A percentile compares a stretch with the other conserved stretches of the same genome.
These are phyloP conservation scores for Lachnum nothofagi DNA, from an alignment of 2,329 filamentous ascomycete genomes.

Conservation along the genomic window DNA sequence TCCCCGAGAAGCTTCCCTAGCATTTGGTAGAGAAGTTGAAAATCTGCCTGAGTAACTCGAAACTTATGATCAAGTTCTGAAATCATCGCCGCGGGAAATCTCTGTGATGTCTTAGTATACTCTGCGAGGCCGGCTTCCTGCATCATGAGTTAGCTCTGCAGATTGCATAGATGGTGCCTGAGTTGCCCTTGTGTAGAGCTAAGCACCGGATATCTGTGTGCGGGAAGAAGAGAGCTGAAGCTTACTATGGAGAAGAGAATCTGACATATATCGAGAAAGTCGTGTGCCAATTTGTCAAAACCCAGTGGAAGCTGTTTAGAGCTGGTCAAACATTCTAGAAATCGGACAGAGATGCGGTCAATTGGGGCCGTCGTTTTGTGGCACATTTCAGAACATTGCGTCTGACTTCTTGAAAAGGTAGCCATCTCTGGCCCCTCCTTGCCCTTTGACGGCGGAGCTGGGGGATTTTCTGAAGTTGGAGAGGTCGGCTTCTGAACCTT, in stretches of 20 bases:
- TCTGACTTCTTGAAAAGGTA: constrained; percentile 9
- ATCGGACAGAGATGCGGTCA: constrained; percentile 59
- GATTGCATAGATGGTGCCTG: too few relatives aligned
- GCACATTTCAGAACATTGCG: constrained; percentile 45
- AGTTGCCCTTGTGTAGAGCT: too few relatives aligned
- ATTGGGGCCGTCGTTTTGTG: constrained; percentile 54
- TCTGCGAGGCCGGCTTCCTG: constrained; percentile 61
- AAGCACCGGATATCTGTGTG: too few relatives aligned
- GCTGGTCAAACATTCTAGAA: constrained; percentile 58
- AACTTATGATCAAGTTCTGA: constrained; percentile 62
- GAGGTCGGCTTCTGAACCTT: too few relatives aligned
- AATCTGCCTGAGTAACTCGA: constrained; percentile 55
- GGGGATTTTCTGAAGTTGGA: too few relatives aligned
- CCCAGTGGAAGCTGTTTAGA: constrained; percentile 50
- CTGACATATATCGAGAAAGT: constrained; percentile 63
- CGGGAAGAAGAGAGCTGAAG: too few relatives aligned
- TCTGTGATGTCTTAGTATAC: constrained; percentile 44
- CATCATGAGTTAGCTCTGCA: too few relatives aligned
- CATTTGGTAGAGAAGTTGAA: constrained; percentile 59
- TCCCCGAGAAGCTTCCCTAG: constrained; percentile 48
- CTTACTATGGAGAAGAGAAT: constrained; percentile 64
- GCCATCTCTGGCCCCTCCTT: too few relatives aligned
- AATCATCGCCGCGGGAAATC: constrained; percentile 55
- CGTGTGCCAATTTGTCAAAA: constrained; percentile 56
- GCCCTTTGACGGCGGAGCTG: too few relatives aligned